Evolutionary conservation across 441 rosid species (phyloP).

Genomic region (Gossypium schwendimanii): DNA sequence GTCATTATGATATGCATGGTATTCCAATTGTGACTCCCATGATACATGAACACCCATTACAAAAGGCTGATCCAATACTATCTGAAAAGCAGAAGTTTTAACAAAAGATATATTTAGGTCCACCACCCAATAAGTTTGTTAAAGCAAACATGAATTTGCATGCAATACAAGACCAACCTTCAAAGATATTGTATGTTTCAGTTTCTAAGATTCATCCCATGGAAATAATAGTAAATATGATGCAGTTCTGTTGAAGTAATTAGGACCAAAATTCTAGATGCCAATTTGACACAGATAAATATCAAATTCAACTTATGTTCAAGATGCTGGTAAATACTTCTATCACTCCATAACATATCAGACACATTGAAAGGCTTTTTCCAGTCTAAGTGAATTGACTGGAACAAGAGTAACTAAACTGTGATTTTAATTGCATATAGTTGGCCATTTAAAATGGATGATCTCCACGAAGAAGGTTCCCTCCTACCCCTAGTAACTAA

Average conservation of each 20-base stretch:
- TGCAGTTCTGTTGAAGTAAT: background rate
- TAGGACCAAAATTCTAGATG: background rate
- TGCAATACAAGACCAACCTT: background rate
- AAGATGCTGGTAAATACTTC: background rate
- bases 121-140: conserved; percentile 1
- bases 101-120: background rate
- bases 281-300: background rate
- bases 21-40: conserved; percentile 97
- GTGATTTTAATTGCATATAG: background rate
- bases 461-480: background rate
- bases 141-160: background rate
- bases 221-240: background rate
- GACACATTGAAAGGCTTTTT: background rate
- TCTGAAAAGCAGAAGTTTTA: conserved; percentile 43
- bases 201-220: background rate
- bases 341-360: background rate
- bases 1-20: conserved; percentile 76
- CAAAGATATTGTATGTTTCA: background rate
- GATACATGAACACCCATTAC: conserved; percentile 89
- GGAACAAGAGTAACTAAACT: background rate
- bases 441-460: background rate
- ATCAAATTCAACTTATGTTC: background rate
- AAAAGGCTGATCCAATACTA: conserved; percentile 93
- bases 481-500: background rate
- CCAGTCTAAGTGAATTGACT: background rate